Evolutionary conservation across 805 yeast species (phyloP).

Genomic region (Lipomyces yamadae): DNA sequence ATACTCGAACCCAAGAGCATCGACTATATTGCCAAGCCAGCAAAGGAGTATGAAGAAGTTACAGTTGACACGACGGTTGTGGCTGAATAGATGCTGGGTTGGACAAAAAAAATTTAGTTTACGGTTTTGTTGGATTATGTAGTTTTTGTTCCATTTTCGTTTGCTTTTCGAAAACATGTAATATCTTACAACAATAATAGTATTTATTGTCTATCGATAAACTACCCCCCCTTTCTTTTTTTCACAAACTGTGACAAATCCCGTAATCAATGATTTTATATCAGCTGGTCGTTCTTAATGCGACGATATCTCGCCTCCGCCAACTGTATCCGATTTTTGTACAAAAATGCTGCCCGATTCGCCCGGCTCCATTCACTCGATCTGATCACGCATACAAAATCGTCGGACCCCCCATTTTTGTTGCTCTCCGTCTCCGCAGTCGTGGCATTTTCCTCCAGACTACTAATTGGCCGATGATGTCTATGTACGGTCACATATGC

Average conservation of each 20-base stretch:
- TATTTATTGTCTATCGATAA: not conserved
- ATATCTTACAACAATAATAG: not conserved
- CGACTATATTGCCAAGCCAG: conserved; percentile 31
- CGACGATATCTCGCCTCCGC: conserved; percentile 6
- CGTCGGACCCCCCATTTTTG: not conserved
- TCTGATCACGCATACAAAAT: not conserved
- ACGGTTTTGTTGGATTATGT: conserved; percentile 4
- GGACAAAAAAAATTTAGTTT: conserved; percentile 3
- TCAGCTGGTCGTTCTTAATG: not conserved
- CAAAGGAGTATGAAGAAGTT: conserved; percentile 20
- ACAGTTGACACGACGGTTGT: conserved; percentile 13
- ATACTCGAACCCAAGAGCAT: conserved; percentile 67
- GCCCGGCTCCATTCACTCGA: not conserved
- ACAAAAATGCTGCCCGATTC: not conserved
- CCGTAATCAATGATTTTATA: not conserved
- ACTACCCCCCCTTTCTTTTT: not conserved
- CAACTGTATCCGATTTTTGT: not conserved
- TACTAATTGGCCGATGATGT: not conserved
- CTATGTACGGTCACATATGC: not conserved
- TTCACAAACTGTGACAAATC: not conserved
- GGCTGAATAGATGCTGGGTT: conserved; percentile 4
- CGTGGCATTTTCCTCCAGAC: not conserved
- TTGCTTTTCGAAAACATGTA: not conserved
- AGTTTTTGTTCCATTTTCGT: not conserved
- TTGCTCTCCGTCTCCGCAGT: not conserved